A percentile compares a stretch with the other conserved stretches of the same genome.
phyloP scores from a whole-genome alignment of 2,329 filamentous ascomycete species.

The Chrysoporthe cubensis region DNA sequence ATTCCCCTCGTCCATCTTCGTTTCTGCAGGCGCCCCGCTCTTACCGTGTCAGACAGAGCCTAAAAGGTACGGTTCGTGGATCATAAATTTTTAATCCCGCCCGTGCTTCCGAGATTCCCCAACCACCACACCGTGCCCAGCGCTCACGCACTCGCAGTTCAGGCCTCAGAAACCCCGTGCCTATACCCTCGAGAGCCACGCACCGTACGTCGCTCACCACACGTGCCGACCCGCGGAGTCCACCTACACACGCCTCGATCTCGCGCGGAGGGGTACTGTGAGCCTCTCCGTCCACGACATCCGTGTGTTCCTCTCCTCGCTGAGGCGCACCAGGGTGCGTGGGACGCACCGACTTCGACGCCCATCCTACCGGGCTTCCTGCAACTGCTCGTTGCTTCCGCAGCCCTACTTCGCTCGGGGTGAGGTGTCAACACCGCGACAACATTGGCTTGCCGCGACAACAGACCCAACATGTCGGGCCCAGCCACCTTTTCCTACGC shows the following conservation, averaged over 20 bases:
- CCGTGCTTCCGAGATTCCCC: constrained; percentile 3
- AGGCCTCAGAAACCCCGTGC: not conserved
- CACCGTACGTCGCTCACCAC: constrained; percentile 15
- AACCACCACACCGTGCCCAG: constrained; percentile 4
- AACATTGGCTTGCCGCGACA: constrained; percentile 13
- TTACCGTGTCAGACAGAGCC: constrained; percentile 19
- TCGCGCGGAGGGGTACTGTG: constrained; percentile 17
- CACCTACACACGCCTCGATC: constrained; percentile 4
- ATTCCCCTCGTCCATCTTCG: constrained; percentile 9
- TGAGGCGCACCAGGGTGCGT: constrained; percentile 28
- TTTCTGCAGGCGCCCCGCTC: constrained; percentile 13
- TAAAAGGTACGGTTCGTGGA: constrained; percentile 16
- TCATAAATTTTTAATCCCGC: constrained; percentile 21
- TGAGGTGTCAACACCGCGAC: constrained; percentile 22
- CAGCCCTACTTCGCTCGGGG: constrained; percentile 21
- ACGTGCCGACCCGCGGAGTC: constrained; percentile 14
- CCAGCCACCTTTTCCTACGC: constrained; percentile 84
- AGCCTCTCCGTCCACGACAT: constrained; percentile 21
- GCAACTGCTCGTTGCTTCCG: constrained; percentile 23
- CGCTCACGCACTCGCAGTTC: constrained; percentile 17
- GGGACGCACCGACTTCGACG: constrained; percentile 22
- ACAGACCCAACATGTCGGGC: constrained; percentile 49
- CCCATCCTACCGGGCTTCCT: constrained; percentile 22
- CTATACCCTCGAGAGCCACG: constrained; percentile 10
- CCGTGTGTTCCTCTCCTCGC: constrained; percentile 23